Evolutionary conservation across 2,329 filamentous ascomycete species (phyloP), one percentile per base, ranked within the genome.

Genomic region (Orbilia ellipsospora): DNA sequence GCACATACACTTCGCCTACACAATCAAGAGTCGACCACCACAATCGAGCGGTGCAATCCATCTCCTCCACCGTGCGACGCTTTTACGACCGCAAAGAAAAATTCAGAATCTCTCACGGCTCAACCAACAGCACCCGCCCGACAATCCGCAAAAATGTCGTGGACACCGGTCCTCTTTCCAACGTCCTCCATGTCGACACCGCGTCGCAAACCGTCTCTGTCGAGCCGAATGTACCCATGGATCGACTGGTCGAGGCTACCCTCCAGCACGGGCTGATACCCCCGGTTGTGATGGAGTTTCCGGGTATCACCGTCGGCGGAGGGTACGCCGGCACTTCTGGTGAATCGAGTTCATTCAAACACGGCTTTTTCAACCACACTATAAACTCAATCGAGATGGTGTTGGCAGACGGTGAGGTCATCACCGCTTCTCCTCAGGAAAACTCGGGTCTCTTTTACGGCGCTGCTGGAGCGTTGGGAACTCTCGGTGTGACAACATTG

Each of bases 191-290:
- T 5, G 82, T 87, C 52, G 81, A 86, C 77, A 74, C 77, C 7
- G 76, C 80, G 15, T 81, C 79, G 2, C 84, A 83, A 76, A 85
- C 83, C 4, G 84, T 83, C 51, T 79, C 88, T 0, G 89, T 90
- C 0, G 89, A 92, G 79, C 89, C 89, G 0, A 92, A 91, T 77
- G 89, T 92, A 1, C 84, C 88, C 0, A 91, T 92, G 89, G 89
- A 90, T 72, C 82, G 83, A 0, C 84, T 92, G 0, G 85, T 91
- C 0, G 84, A 86, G 62, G 87, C 85, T 0, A 88, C 88, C 0
- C 78, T 89, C 54, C 80, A 82, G 6, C 80, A 87, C 56, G 86
- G 86, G 0, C 82, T 91, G 0, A 82, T 92, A 0, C 89, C 86
- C 0, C 86, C 86, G 0, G 88, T 92, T 0, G 88, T 92, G 3